These are phyloP conservation scores for Phanerochaete sordida DNA, from an alignment of 768 basidiomycete genomes.

Conservation along the genomic window DNA sequence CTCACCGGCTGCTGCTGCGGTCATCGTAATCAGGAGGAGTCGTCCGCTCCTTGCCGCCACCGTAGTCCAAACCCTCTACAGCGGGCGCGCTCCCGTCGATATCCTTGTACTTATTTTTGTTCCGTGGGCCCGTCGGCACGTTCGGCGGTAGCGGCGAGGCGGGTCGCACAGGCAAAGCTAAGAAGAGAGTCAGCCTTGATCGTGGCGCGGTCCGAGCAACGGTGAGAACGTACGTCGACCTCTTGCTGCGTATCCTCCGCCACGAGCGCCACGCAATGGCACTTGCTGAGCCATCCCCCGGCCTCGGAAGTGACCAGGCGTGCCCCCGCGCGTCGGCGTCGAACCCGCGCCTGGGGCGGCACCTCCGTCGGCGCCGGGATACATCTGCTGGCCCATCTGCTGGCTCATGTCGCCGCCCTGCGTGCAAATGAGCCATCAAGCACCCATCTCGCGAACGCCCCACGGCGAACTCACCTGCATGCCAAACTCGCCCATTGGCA, in stretches of 20 bases:
- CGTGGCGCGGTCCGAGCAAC: not conserved
- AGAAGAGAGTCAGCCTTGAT: not conserved
- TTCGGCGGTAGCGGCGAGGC: slow-evolving; percentile 84
- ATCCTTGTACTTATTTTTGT: slow-evolving; percentile 90
- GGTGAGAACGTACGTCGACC: slow-evolving; percentile 35
- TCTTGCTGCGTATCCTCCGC: slow-evolving; percentile 37
- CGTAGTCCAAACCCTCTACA: slow-evolving; percentile 87
- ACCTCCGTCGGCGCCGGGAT: slow-evolving; percentile 52
- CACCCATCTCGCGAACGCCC: not conserved
- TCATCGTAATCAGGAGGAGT: slow-evolving; percentile 66
- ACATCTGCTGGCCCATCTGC: slow-evolving; percentile 66
- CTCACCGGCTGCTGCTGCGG: slow-evolving; percentile 55
- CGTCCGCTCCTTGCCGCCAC: slow-evolving; percentile 46
- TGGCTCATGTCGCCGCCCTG: slow-evolving; percentile 2
- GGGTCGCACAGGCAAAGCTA: slow-evolving; percentile 59
- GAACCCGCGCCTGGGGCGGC: slow-evolving; percentile 42
- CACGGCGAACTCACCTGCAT: slow-evolving; percentile 60
- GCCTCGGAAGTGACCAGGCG: slow-evolving; percentile 41
- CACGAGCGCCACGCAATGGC: slow-evolving; percentile 41
- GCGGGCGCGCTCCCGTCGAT: slow-evolving; percentile 81
- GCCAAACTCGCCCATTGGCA: slow-evolving; percentile 68
- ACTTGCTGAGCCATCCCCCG: slow-evolving; percentile 36
- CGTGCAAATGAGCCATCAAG: not conserved
- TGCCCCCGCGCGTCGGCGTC: slow-evolving; percentile 20
- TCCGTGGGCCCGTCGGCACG: slow-evolving; percentile 84